phyloP scores from a whole-genome alignment of 352 stramenopile genomes.

The Globisporangium middletonii region DNA sequence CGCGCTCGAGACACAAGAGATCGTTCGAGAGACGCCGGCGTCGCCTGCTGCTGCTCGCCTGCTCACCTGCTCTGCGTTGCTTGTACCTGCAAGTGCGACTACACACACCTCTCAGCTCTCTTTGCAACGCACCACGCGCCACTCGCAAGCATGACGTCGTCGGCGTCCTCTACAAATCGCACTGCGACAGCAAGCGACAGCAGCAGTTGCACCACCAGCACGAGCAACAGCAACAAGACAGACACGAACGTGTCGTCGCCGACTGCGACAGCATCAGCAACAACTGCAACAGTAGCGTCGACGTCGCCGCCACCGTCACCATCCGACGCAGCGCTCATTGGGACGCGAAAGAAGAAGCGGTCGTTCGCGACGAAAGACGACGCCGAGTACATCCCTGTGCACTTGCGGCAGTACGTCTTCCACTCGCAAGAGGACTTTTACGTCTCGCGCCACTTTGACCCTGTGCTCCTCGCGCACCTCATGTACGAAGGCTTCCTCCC shows the following conservation, averaged over 20 bases:
- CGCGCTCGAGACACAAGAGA: too few relatives aligned
- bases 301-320: slow-evolving; percentile 5
- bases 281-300: background rate
- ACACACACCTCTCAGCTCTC: background rate
- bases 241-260: background rate
- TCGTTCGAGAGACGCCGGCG: too few relatives aligned
- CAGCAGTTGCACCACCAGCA: background rate
- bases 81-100: too few relatives aligned
- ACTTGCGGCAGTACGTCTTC: slow-evolving; percentile 79
- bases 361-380: slow-evolving; percentile 22
- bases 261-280: background rate
- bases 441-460: slow-evolving; percentile 86
- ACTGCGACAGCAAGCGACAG: background rate
- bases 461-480: slow-evolving; percentile 83
- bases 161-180: background rate
- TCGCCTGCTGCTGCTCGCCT: too few relatives aligned
- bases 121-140: background rate
- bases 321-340: slow-evolving; percentile 6
- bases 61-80: too few relatives aligned
- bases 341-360: background rate
- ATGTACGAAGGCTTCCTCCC: slow-evolving; percentile 94
- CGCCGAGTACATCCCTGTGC: slow-evolving; percentile 82
- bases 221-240: slow-evolving; percentile 1
- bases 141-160: slow-evolving; percentile 4
- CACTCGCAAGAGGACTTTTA: slow-evolving; percentile 94